A percentile compares a stretch with the other conserved stretches of the same genome.
Conservation (phyloP, 139 green algal genomes). For the Chlorella ohadii region DNA sequence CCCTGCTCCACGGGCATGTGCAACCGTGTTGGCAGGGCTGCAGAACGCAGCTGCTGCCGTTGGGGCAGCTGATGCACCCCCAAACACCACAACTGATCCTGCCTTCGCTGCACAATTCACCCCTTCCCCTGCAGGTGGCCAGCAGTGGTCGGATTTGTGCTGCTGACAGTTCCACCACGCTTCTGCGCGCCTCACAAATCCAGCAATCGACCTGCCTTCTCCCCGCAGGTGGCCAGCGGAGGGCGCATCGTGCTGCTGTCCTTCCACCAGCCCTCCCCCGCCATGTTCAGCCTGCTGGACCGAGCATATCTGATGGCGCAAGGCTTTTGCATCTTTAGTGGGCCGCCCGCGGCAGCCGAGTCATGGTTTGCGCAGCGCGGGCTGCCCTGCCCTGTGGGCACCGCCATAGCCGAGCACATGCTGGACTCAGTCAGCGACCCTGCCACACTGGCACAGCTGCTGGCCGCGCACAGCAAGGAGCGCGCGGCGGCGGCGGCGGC, state of each 20-base stretch:
- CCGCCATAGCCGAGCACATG: conserved; percentile 60
- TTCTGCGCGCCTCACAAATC: no score
- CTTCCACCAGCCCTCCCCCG: conserved; percentile 81
- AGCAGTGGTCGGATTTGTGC: no score
- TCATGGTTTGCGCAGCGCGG: conserved; percentile 38
- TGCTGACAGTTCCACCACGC: no score
- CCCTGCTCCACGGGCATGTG: no score
- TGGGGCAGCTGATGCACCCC: no score
- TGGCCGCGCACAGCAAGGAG: not conserved
- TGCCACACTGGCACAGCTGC: conserved; percentile 36
- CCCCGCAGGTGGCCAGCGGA: conserved; percentile 41
- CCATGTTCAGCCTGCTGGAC: conserved; percentile 75
- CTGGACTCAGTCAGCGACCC: conserved; percentile 51
- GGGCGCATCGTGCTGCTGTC: conserved; percentile 78
- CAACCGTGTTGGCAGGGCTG: no score
- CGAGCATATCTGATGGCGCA: conserved; percentile 65
- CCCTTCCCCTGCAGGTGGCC: no score
- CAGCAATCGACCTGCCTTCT: no score
- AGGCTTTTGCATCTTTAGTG: conserved; percentile 66
- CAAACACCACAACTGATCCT: no score
- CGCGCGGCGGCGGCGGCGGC: not conserved
- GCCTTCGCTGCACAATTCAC: no score
- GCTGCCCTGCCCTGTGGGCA: conserved; percentile 47
- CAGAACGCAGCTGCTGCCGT: no score
- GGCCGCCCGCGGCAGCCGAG: conserved; percentile 38